A percentile compares a stretch with the other conserved stretches of the same genome.
Evolutionary conservation across 2,329 filamentous ascomycete genomes (phyloP).

Genomic region (Curvularia verruculosa): DNA sequence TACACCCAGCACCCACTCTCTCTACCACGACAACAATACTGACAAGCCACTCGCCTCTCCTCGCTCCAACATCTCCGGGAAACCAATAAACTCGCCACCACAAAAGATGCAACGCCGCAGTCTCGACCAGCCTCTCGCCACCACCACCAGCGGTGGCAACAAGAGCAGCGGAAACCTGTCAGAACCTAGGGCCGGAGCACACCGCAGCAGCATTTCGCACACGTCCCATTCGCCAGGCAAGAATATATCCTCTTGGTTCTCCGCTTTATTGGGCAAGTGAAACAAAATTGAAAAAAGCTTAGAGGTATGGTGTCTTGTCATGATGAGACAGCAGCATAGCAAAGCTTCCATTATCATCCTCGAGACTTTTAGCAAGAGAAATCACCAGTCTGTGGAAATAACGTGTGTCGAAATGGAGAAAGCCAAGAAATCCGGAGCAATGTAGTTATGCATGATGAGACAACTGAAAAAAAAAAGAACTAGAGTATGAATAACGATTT

Average conservation of each 20-base stretch:
- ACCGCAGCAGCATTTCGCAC: conserved; percentile 28
- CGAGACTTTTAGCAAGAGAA: too few relatives aligned
- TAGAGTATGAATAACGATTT: too few relatives aligned
- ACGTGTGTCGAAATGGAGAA: too few relatives aligned
- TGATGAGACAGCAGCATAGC: too few relatives aligned
- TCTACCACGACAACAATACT: conserved; percentile 18
- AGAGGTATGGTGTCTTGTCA: too few relatives aligned
- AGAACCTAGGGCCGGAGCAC: conserved; percentile 13
- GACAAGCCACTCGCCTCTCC: background rate
- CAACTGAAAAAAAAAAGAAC: too few relatives aligned
- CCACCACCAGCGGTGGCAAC: background rate
- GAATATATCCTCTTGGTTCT: conserved; percentile 43
- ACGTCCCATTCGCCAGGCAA: conserved; percentile 35
- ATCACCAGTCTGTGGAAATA: too few relatives aligned
- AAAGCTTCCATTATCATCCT: too few relatives aligned
- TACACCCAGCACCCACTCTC: background rate
- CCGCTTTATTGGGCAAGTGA: conserved; percentile 34
- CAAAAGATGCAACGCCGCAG: conserved; percentile 4
- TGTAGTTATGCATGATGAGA: too few relatives aligned
- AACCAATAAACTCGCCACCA: background rate
- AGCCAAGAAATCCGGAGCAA: too few relatives aligned
- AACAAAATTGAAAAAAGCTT: too few relatives aligned
- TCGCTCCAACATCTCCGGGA: background rate
- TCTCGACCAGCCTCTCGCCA: conserved; percentile 15
- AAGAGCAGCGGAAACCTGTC: background rate